Base-by-base conservation (phyloP, 2,329 filamentous ascomycete genomes). In the Botrytis fragariae region DNA sequence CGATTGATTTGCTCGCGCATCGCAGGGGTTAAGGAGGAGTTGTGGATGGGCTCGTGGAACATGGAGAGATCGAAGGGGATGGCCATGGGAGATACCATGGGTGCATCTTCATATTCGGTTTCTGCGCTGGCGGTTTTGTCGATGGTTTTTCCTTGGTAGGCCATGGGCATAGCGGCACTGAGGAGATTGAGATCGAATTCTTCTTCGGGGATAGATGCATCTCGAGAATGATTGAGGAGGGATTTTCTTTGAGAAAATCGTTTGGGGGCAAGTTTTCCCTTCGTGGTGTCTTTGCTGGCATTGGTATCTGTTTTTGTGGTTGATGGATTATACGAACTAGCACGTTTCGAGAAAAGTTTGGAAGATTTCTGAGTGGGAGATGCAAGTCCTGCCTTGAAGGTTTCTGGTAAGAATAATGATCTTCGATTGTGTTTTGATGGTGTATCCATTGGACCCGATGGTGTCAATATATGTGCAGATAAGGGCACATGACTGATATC, bases 121-220 rank as follows among this genome's bases (percentile, higher is more conserved):
- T 63, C 72, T 71, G 77, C 75, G 0, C 71, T 74, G 25, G 77
- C 72, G 12, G 75, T 65, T 12, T 73, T 63, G 74, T 79, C 79
- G 10, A 71, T 60, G 18, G 74, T 74, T 48, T 75, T 77, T 14
- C 73, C 68, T n/a, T 75, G 72, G 4, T 72, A 70, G 44, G 75
- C 74, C 77, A 79, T 78, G 2, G 77, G 76, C 71, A 76, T 76
- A 0, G 78, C 78, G 69, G 75, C 75, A 63, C 75, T 74, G 2
- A 81, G 71, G 14, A 81, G 67, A 42, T 75, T 76, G 76, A 81
- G 77, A 72, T 79, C 77, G 54, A 80, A 77, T 65, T 79, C 79
- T 64, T 80, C 79, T 37, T 75, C 76, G 39, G 78, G 77, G 35
- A 81, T 80, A 1, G 78, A 75, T 25, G 60, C 72, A 74, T 78